phyloP scores from a whole-genome alignment of 1,284 basidiomycete genomes.

The Puccinia sorghi region DNA sequence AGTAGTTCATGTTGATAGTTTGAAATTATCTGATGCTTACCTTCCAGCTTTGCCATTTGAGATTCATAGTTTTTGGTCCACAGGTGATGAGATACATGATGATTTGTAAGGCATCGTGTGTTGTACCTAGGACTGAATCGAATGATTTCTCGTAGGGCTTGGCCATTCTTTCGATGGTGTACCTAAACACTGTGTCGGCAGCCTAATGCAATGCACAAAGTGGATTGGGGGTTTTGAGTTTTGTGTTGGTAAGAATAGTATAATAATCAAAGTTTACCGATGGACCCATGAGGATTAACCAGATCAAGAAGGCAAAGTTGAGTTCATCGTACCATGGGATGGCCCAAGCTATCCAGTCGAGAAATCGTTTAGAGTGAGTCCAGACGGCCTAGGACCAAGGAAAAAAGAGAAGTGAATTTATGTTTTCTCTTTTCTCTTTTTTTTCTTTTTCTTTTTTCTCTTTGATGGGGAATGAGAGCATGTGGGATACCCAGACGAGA shows the following conservation, averaged over 20 bases:
- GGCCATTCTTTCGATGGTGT: conserved; percentile 31
- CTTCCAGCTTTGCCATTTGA: conserved; percentile 35
- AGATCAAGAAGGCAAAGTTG: conserved; percentile 35
- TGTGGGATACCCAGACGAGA: conserved; percentile 38
- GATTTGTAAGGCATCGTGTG: conserved; percentile 33
- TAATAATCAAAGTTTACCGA: conserved; percentile 1
- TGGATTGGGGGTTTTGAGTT: no score
- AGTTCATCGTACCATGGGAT: conserved; percentile 49
- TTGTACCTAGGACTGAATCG: conserved; percentile 40
- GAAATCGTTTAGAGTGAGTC: conserved; percentile 22
- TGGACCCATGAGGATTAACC: conserved; percentile 39
- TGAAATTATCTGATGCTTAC: background rate
- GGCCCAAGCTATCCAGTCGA: conserved; percentile 45
- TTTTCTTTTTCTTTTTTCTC: no score
- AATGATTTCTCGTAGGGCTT: conserved; percentile 39
- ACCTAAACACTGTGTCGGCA: conserved; percentile 35
- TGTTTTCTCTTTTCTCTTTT: no score
- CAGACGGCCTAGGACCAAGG: conserved; percentile 19
- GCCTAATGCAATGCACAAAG: conserved; percentile 3
- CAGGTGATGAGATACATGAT: conserved; percentile 41
- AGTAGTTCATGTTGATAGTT: no score
- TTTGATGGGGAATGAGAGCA: background rate
- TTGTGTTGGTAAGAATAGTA: background rate
- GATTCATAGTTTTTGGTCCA: conserved; percentile 18
- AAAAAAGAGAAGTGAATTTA: background rate